A percentile compares a stretch with the other conserved stretches of the same genome.
phyloP scores from a whole-genome alignment of 2,329 filamentous ascomycete species.

The Colletotrichum sp. region DNA sequence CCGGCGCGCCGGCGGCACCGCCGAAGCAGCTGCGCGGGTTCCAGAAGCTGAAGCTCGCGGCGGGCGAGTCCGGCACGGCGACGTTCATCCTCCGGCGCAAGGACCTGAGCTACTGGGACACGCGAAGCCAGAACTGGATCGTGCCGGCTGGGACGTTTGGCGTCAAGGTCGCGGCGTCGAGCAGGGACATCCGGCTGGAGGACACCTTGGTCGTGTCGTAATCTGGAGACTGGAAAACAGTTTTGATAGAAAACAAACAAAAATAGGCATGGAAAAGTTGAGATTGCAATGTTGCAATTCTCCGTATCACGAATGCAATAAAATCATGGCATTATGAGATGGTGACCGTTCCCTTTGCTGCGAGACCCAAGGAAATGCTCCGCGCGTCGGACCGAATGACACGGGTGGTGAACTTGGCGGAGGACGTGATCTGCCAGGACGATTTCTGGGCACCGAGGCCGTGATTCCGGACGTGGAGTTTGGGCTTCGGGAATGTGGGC shows the following conservation, averaged over 20 bases:
- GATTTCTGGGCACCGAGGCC: not conserved
- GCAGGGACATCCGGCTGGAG: constrained; percentile 48
- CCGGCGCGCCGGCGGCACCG: constrained; percentile 45
- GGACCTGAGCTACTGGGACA: constrained; percentile 72
- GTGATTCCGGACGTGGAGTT: not conserved
- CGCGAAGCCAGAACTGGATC: constrained; percentile 64
- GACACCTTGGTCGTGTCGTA: constrained; percentile 23
- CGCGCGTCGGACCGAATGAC: not conserved
- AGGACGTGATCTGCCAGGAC: not conserved
- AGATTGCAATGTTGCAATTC: not conserved
- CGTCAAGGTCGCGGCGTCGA: constrained; percentile 50
- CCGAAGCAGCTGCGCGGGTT: constrained; percentile 70
- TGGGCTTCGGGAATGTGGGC: constrained; percentile 5
- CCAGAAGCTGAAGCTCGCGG: constrained; percentile 61
- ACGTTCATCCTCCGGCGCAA: constrained; percentile 62
- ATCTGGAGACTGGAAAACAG: not conserved
- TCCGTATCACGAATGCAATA: not conserved
- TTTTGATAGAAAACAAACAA: not conserved
- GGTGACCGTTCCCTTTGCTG: not conserved
- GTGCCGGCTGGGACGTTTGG: constrained; percentile 50
- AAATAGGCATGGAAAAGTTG: not conserved
- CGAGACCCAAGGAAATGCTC: not conserved
- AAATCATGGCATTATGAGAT: not conserved
- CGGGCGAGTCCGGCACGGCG: constrained; percentile 53
- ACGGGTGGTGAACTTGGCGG: not conserved